phyloP scores from a whole-genome alignment of 768 basidiomycete genomes.

The Favolaschia claudopus region DNA sequence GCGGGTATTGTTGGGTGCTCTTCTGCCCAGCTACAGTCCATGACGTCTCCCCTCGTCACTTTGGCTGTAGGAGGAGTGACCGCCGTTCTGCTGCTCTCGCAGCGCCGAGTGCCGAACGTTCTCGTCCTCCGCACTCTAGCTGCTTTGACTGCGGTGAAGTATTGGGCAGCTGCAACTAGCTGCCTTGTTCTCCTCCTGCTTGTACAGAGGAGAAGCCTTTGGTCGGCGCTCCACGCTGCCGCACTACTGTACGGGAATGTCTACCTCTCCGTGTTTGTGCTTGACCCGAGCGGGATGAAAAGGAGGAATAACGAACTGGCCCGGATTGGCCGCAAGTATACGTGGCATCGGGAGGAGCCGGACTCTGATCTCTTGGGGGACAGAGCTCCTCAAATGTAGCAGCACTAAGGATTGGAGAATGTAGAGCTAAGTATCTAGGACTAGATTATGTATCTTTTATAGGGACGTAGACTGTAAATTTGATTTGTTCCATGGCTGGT shows the following conservation, averaged over 20 bases:
- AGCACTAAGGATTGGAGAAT: too few relatives aligned
- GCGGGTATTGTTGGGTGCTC: slow-evolving; percentile 4
- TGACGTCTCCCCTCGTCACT: neutral
- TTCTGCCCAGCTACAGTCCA: neutral
- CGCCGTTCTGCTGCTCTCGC: neutral
- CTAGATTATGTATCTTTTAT: too few relatives aligned
- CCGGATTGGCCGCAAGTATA: slow-evolving; percentile 4
- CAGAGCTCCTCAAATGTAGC: too few relatives aligned
- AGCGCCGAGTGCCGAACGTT: neutral
- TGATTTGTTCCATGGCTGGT: too few relatives aligned
- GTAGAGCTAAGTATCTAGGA: too few relatives aligned
- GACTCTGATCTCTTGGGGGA: too few relatives aligned
- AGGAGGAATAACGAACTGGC: neutral
- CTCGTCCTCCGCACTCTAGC: slow-evolving; percentile 1
- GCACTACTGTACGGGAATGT: slow-evolving; percentile 2
- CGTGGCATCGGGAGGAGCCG: neutral
- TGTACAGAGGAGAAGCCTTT: neutral
- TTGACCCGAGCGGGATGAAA: slow-evolving; percentile 5
- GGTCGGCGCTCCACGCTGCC: neutral
- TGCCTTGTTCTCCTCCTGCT: neutral
- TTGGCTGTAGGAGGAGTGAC: neutral
- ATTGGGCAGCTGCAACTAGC: neutral
- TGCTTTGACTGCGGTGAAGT: neutral
- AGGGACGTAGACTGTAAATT: too few relatives aligned
- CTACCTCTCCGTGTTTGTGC: neutral